Base-by-base conservation (phyloP, 106 monocot species). In the Cymbidium sinense region DNA sequence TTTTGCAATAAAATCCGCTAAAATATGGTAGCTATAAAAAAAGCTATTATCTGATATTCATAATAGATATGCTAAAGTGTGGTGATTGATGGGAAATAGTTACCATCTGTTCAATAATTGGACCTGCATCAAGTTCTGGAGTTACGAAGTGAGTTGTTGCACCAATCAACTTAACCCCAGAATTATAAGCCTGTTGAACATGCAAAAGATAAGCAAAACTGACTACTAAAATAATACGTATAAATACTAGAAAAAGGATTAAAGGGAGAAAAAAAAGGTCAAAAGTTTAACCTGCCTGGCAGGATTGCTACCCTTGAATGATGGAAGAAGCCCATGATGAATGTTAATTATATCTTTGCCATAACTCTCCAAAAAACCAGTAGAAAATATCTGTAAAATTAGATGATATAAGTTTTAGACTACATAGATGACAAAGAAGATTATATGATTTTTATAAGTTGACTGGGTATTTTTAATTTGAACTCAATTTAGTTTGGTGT, bases 261-360 rank as follows among this genome's bases (percentile, higher is more conserved):
- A 61, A 31, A 23, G 9, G 18, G 25, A 54, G 18, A 51, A 69
- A 37, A 51, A 69, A 37, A 13, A 67, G 50, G 39, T 39, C 12
- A 51, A 25, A 77, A 70, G 54, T 17, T 37, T 39, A 39, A 91
- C 94, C 91, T 98, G 95, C 80, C 77, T 93, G 8, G 88, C 86
- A 78, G 98, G 98, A 83, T 88, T 83, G 12, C 94, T 90, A 65
- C 98, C 98, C 83, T 84, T 98, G 52, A 94, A 94, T 78, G 94
- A 98, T 74, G 98, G 98, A 84, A 98, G 98, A 78, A 98, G 91
- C 34, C 98, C 98, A 85, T 98, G 98, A 80, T 94, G 98, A 77
- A 98, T 98, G 75, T 98, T 98, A n/a, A 98, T 91, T 29, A 98
- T 74, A 83, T 98, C 98, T 90, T 86, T 98, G 65, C 87, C 88